Percentiles rank a stretch among this genome's conserved stretches.
Conservation (phyloP, 371 early-diverging fungal genomes). For the Mucor mucedo region DNA sequence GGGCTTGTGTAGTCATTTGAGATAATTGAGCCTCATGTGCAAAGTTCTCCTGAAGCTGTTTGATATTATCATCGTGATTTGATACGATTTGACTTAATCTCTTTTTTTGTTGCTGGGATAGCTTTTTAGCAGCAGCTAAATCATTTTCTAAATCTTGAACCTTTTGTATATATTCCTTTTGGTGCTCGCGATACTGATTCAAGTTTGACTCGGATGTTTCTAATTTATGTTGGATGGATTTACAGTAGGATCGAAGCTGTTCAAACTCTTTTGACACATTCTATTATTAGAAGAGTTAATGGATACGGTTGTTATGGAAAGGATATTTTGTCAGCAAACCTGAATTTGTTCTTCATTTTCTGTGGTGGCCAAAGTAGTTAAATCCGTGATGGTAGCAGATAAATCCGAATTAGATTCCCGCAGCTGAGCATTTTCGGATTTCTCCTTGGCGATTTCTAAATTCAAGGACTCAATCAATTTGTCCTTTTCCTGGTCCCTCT, state of each 20-base stretch:
- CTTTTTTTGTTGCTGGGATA: conserved; percentile 14
- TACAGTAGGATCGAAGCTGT: conserved; percentile 1
- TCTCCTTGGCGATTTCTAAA: conserved; percentile 21
- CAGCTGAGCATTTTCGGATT: conserved; percentile 9
- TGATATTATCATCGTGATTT: conserved; percentile 20
- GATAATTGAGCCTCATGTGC: conserved; percentile 28
- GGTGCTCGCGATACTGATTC: background rate
- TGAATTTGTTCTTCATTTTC: background rate
- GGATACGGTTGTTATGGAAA: too few species aligned
- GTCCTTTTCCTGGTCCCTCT: conserved; percentile 19
- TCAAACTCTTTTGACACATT: conserved; percentile 3
- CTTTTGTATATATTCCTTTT: conserved; percentile 1
- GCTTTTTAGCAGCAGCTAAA: background rate
- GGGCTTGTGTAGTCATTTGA: conserved; percentile 36
- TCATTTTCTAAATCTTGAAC: conserved; percentile 8
- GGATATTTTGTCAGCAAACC: background rate
- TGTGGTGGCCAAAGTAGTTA: background rate
- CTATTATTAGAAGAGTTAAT: conserved; percentile 6
- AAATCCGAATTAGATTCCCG: conserved; percentile 7
- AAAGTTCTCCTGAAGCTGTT: conserved; percentile 29
- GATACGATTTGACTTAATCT: conserved; percentile 11
- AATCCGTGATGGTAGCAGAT: too few species aligned
- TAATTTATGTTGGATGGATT: conserved; percentile 6
- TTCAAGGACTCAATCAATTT: conserved; percentile 19
- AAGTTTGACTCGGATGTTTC: conserved; percentile 3